These are phyloP conservation scores for Earliella scabrosa DNA, from an alignment of 1,284 basidiomycete genomes.

Conservation along the genomic window DNA sequence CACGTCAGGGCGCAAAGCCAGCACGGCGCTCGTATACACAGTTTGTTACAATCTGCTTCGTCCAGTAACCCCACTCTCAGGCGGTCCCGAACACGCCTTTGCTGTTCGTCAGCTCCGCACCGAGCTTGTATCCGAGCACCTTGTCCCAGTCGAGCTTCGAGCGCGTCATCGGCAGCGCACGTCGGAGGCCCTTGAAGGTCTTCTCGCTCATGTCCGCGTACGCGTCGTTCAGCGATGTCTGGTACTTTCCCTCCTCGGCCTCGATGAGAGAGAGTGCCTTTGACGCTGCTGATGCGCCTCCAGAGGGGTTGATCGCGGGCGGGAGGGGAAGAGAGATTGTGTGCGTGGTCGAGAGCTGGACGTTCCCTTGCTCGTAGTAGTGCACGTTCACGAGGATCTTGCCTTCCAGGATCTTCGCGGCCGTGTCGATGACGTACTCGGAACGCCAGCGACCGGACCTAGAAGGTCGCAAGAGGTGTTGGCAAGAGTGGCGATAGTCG, in stretches of 20 bases:
- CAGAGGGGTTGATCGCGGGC: conserved; percentile 51
- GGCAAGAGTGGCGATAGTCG: too few species aligned
- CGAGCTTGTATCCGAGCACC: conserved; percentile 86
- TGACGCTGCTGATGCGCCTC: conserved; percentile 59
- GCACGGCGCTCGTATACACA: not conserved
- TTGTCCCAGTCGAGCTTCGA: conserved; percentile 96
- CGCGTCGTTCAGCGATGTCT: conserved; percentile 76
- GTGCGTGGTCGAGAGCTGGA: conserved; percentile 85
- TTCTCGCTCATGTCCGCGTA: conserved; percentile 90
- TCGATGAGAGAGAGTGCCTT: conserved; percentile 85
- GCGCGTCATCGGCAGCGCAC: conserved; percentile 89
- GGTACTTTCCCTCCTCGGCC: conserved; percentile 78
- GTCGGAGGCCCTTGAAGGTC: conserved; percentile 87
- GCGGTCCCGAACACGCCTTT: conserved; percentile 59
- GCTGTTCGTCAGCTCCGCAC: conserved; percentile 78
- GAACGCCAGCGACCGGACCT: conserved; percentile 95
- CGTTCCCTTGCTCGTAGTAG: conserved; percentile 97
- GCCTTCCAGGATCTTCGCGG: conserved; percentile 59
- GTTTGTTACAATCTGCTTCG: conserved; percentile 13
- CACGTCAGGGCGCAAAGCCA: too few species aligned
- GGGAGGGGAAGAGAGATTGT: conserved; percentile 69
- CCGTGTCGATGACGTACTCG: conserved; percentile 69
- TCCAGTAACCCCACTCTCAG: conserved; percentile 10
- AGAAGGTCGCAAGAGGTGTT: not conserved
- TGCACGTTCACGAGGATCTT: conserved; percentile 85